A percentile compares a stretch with the other conserved stretches of the same genome.
phyloP scores from a whole-genome alignment of 1,284 basidiomycete species.

The Puccinia sorghi region DNA sequence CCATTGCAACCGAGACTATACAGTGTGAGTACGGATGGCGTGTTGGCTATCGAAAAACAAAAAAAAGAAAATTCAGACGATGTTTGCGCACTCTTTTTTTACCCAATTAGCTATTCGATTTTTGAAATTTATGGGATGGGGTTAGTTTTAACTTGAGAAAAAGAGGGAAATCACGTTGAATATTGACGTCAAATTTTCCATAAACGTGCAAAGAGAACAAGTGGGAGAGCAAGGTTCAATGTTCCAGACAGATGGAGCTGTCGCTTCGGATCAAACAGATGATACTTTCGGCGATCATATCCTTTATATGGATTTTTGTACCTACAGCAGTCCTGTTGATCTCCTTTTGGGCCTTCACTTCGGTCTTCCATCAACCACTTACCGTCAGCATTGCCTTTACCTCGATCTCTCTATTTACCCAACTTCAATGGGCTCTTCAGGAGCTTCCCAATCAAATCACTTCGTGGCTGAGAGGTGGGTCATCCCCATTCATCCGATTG shows the following conservation, averaged over 20 bases:
- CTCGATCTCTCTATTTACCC: constrained; percentile 57
- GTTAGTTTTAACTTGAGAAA: constrained; percentile 58
- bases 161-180: background rate
- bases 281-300: constrained; percentile 64
- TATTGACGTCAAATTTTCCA: background rate
- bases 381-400: constrained; percentile 50
- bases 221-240: constrained; percentile 44
- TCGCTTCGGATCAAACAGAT: constrained; percentile 64
- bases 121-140: constrained; percentile 55
- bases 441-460: constrained; percentile 46
- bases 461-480: constrained; percentile 47
- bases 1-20: constrained; percentile 47
- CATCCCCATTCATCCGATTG: background rate
- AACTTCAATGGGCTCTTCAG: constrained; percentile 61
- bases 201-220: constrained; percentile 60
- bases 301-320: constrained; percentile 57
- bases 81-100: background rate
- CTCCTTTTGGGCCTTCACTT: constrained; percentile 61
- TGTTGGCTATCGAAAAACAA: background rate
- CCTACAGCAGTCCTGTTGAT: constrained; percentile 46
- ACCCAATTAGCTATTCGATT: constrained; percentile 43
- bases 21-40: constrained; percentile 29
- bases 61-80: background rate
- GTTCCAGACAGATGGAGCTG: constrained; percentile 34
- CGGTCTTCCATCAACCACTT: constrained; percentile 35